Evolutionary conservation across 192 early-diverging fungal genomes (phyloP), one percentile per base, ranked within the genome.

Genomic region (Coemansia sp.): DNA sequence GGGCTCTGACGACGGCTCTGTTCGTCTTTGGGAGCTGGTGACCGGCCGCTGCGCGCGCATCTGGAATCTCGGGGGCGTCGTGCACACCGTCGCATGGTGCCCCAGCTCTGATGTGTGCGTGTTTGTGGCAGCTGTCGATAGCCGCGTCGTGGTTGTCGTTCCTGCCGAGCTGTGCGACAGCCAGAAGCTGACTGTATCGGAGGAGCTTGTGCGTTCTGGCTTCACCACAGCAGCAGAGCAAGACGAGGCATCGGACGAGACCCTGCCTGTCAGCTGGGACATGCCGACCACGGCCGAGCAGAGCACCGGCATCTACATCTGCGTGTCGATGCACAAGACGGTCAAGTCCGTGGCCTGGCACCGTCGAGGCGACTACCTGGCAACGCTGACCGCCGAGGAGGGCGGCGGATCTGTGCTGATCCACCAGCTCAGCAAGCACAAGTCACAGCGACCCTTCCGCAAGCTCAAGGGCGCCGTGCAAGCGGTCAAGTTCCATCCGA

Each of bases 341-440:
- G 91, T 95, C 33, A 95, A 90, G 64, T 86, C 89, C 60, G 77
- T 99, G 48, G 84, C 85, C 29, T 99, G 97, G 97, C 97, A 99
- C 78, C 84, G 92, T 57, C 95, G 92, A 73, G 97, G 97, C 62
- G 94, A 99, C 80, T 98, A 99, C 77, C 88, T 98, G 82, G 85
- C 92, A 1, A 92, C 92, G 29, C 87, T 96, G 17, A 87, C 88
- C 1, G 87, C 94, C 1, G 90, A 96, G 66, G 92, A 88, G 72
- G 85, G 80, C 48, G 84, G 78, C 83, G 84, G 72, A 66, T 85
- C 63, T 67, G 91, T 99, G 5, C 73, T 92, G 30, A 92, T 99
- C 61, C 97, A 99, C 85, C 94, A 97, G 80, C 66, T 96, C 33
- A 89, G 93, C 22, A 90, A 89, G 78, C 86, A 90, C 72, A 90